Base-by-base conservation (phyloP, 2,329 filamentous ascomycete genomes). In the Fusarium acutatum region DNA sequence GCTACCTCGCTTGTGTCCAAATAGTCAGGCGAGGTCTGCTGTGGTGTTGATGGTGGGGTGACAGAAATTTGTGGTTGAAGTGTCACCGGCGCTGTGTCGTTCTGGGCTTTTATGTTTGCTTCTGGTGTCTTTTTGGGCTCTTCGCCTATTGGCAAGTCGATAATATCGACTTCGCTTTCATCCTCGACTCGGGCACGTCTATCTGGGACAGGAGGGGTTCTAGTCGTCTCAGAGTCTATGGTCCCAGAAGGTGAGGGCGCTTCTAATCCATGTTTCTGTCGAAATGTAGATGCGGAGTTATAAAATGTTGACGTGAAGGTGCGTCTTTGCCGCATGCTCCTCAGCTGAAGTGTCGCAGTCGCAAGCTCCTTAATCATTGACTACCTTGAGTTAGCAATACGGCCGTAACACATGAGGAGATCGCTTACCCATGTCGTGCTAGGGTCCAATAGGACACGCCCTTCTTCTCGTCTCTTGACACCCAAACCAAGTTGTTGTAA, bases 261-360 rank as follows among this genome's bases (percentile, higher is more conserved):
- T n/a, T 41, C 17, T 11, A n/a, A 6, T 14, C 26, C 54, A 8
- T 71, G 67, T 13, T 37, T 56, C 24, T 46, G 35, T 11, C 67
- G 71, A 11, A 72, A 72, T 2, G 30, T 34, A 18, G 49, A 32
- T 56, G 41, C 52, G 1, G 62, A 60, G 30, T 53, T 73, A 30
- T 74, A 74, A 30, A 72, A 73, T 0, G 54, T 72, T 2, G 58
- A 5, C 0, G 62, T 71, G 6, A 43, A 74, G 4, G 26, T n/a
- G 6, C 71, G 53, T 12, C 62, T 59, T n/a, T 74, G 71, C 1
- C 68, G 35, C 71, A 73, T 74, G 22, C 71, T 68, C 26, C 56
- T 56, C 3, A 74, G n/a, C 15, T 73, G 62, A 2, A 73, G 20
- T 0, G 71, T 73, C 2, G 67, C 61, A 1, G 24, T 61, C 4